Percentiles rank a stretch among this genome's conserved stretches.
Conservation (phyloP, 345 rosid genomes). For the Eucalyptus brandiana region DNA sequence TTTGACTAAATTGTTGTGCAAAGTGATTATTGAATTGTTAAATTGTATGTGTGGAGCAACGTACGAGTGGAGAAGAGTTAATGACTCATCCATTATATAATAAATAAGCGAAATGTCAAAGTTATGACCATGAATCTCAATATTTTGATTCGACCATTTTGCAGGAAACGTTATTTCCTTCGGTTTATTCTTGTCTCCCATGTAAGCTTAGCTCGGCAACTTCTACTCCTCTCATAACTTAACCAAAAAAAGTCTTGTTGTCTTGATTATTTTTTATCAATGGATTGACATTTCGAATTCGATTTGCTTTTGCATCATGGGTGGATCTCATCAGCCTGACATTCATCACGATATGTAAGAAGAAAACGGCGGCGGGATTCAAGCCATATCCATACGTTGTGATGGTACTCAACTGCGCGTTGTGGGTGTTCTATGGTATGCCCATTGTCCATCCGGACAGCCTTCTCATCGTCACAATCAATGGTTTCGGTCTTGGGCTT, state of each 20-base stretch:
- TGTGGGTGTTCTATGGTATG: slow-evolving; percentile 65
- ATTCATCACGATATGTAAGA: slow-evolving; percentile 28
- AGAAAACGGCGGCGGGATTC: slow-evolving; percentile 33
- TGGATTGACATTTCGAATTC: neutral
- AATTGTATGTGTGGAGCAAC: neutral
- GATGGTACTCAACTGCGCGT: slow-evolving; percentile 44
- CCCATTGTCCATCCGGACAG: slow-evolving; percentile 53
- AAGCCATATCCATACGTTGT: slow-evolving; percentile 68
- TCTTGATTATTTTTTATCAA: neutral
- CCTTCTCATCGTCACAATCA: slow-evolving; percentile 45
- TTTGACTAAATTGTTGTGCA: neutral
- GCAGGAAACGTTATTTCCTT: slow-evolving; percentile 64
- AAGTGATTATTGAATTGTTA: neutral
- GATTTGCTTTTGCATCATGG: neutral
- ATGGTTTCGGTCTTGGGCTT: slow-evolving; percentile 37
- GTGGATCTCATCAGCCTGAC: slow-evolving; percentile 36
- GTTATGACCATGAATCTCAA: neutral
- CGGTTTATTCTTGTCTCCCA: slow-evolving; percentile 52
- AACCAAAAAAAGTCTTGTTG: neutral
- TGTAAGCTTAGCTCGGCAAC: slow-evolving; percentile 19
- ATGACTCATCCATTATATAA: neutral
- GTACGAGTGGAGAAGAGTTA: neutral
- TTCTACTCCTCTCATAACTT: neutral
- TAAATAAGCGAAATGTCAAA: neutral
- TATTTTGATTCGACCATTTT: neutral